phyloP scores from a whole-genome alignment of 805 yeast genomes.

The Starmerella powellii region DNA sequence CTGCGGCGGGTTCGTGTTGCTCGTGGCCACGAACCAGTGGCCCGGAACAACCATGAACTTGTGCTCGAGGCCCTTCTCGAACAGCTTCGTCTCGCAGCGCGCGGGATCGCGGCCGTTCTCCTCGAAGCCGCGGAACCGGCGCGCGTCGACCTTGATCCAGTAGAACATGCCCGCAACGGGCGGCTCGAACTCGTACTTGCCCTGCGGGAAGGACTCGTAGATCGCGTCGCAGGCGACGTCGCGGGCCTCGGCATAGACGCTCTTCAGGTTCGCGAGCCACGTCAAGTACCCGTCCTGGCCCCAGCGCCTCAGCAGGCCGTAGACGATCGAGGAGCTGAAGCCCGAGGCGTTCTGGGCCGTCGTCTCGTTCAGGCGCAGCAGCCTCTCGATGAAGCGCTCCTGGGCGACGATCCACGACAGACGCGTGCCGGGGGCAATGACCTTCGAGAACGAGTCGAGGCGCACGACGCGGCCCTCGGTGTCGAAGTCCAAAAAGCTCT shows the following conservation, averaged over 20 bases:
- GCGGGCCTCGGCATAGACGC: conserved; percentile 76
- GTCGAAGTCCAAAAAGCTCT: conserved; percentile 65
- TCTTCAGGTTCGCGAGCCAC: conserved; percentile 67
- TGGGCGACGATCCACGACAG: conserved; percentile 84
- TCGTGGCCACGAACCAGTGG: conserved; percentile 31
- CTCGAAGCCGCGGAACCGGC: conserved; percentile 37
- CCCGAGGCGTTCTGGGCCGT: conserved; percentile 74
- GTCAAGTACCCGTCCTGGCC: conserved; percentile 80
- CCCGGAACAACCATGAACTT: conserved; percentile 34
- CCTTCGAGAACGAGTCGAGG: conserved; percentile 82
- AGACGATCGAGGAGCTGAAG: conserved; percentile 56
- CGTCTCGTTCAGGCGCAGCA: conserved; percentile 64
- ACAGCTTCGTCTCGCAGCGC: conserved; percentile 28
- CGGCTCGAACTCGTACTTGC: conserved; percentile 27
- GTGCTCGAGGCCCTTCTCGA: conserved; percentile 26
- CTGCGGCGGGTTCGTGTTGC: conserved; percentile 27
- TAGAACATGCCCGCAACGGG: conserved; percentile 46
- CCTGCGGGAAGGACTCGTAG: conserved; percentile 42
- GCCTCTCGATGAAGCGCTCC: conserved; percentile 48
- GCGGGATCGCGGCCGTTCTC: conserved; percentile 23
- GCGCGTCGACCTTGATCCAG: conserved; percentile 42
- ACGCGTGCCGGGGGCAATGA: conserved; percentile 82
- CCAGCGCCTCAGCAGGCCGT: conserved; percentile 71
- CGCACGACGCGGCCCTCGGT: conserved; percentile 81
- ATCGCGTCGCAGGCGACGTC: conserved; percentile 74